Evolutionary conservation across 768 basidiomycete genomes (phyloP).

Genomic region (Thelephora aurantiotincta): DNA sequence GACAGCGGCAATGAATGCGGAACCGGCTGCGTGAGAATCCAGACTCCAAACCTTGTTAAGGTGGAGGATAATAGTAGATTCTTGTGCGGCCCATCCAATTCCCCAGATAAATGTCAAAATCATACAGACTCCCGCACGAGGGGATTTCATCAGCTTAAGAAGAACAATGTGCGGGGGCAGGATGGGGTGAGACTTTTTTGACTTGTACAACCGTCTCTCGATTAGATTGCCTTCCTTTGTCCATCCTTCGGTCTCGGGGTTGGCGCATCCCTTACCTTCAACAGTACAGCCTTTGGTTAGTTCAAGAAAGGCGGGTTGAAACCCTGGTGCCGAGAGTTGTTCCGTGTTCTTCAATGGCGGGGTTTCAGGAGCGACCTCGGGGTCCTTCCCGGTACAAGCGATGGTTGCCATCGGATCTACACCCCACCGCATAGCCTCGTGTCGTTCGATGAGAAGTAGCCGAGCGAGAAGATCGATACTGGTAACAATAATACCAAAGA

Average conservation of each 20-base stretch:
- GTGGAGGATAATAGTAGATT: slow-evolving; percentile 23
- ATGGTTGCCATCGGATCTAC: slow-evolving; percentile 10
- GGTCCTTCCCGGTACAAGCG: no score
- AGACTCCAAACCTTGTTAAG: slow-evolving; percentile 20
- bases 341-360: background rate
- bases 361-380: background rate
- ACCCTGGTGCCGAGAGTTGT: no score
- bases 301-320: no score
- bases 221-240: no score
- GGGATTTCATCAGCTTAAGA: slow-evolving; percentile 12
- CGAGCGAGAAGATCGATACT: slow-evolving; percentile 22
- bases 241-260: no score
- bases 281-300: no score
- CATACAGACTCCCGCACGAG: slow-evolving; percentile 15
- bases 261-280: no score
- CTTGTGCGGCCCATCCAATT: slow-evolving; percentile 11
- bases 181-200: no score
- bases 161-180: slow-evolving; percentile 12
- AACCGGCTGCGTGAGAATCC: slow-evolving; percentile 31
- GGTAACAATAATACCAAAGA: slow-evolving; percentile 21
- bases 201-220: no score
- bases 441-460: slow-evolving; percentile 23
- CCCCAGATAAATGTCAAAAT: slow-evolving; percentile 18
- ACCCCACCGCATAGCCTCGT: slow-evolving; percentile 20
- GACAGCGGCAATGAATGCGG: slow-evolving; percentile 53